A percentile compares a stretch with the other conserved stretches of the same genome.
Conservation (phyloP, 2,329 filamentous ascomycete species). For the Colletotrichum karsti region DNA sequence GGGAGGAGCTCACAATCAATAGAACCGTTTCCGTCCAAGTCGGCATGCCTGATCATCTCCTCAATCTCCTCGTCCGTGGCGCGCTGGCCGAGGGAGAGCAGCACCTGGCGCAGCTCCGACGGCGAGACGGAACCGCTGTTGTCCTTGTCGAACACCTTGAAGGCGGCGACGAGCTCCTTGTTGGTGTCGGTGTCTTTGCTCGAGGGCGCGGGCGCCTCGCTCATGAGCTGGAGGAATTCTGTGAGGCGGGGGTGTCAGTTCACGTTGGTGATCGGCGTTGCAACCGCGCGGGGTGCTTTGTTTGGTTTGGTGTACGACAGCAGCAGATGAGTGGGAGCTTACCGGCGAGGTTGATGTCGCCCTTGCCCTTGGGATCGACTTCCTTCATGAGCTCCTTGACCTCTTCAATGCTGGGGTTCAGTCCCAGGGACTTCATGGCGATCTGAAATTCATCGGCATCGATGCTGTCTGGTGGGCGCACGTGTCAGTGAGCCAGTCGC, state of each 20-base stretch:
- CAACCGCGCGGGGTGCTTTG: too few relatives aligned
- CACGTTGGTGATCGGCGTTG: neutral
- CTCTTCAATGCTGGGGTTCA: slow-evolving; percentile 30
- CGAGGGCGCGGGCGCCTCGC: slow-evolving; percentile 27
- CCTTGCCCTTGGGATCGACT: slow-evolving; percentile 30
- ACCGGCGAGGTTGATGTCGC: slow-evolving; percentile 30
- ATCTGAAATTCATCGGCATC: slow-evolving; percentile 30
- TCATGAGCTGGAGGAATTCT: slow-evolving; percentile 32
- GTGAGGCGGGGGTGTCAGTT: neutral
- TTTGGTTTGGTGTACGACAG: too few relatives aligned
- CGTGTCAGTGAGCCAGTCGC: neutral
- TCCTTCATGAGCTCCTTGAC: slow-evolving; percentile 31
- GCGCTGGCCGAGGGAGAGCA: slow-evolving; percentile 31
- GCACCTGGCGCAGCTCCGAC: slow-evolving; percentile 30
- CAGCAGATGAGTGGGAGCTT: neutral
- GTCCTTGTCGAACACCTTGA: slow-evolving; percentile 32
- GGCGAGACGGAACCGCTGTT: slow-evolving; percentile 31
- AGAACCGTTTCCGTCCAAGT: slow-evolving; percentile 31
- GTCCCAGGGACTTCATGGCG: slow-evolving; percentile 32
- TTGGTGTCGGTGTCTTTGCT: slow-evolving; percentile 26
- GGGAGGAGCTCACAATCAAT: slow-evolving; percentile 28
- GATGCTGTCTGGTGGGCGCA: slow-evolving; percentile 21
- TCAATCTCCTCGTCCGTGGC: slow-evolving; percentile 32
- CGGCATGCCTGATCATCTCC: slow-evolving; percentile 31
- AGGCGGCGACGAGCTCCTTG: slow-evolving; percentile 30